Percentiles rank a stretch among this genome's conserved stretches.
Conservation (phyloP, 2,329 filamentous ascomycete genomes). For the Penicillium verrucosum region DNA sequence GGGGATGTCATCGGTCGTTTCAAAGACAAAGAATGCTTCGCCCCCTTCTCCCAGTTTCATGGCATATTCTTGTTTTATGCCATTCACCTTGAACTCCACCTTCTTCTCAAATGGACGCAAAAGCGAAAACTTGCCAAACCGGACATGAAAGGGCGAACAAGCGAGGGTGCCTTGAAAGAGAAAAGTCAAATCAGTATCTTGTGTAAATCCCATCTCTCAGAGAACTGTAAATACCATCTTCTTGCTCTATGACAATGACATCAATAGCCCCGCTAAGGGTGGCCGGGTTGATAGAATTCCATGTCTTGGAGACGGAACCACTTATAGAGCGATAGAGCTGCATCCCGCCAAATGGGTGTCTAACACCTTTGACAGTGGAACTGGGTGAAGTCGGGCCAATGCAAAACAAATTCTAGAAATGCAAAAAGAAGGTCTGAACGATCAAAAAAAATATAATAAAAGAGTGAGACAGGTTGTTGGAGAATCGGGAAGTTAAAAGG, state of each 20-base stretch:
- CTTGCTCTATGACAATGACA: conserved; percentile 95
- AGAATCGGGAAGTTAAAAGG: conserved; percentile 28
- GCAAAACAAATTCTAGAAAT: conserved; percentile 3
- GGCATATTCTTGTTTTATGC: conserved; percentile 82
- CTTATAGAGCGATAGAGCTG: conserved; percentile 97
- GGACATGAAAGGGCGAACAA: conserved; percentile 97
- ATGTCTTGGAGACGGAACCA: conserved; percentile 94
- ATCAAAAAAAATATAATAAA: background rate
- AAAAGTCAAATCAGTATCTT: conserved; percentile 6
- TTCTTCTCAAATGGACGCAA: conserved; percentile 96
- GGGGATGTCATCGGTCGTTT: conserved; percentile 89
- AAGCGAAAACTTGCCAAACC: conserved; percentile 97
- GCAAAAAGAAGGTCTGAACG: conserved; percentile 12
- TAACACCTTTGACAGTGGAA: conserved; percentile 15
- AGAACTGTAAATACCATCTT: conserved; percentile 64
- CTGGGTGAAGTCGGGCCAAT: background rate
- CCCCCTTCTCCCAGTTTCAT: conserved; percentile 99
- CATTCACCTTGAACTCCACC: conserved; percentile 96
- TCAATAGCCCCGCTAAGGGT: conserved; percentile 97
- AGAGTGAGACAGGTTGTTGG: conserved; percentile 12
- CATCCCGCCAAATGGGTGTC: conserved; percentile 56
- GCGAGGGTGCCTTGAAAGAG: conserved; percentile 58
- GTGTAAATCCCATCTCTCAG: background rate
- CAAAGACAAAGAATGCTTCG: conserved; percentile 98
- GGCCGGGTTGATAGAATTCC: conserved; percentile 98